Evolutionary conservation across 768 basidiomycete species (phyloP), one percentile per base, ranked within the genome.

Genomic region (Kwoniella sp.): DNA sequence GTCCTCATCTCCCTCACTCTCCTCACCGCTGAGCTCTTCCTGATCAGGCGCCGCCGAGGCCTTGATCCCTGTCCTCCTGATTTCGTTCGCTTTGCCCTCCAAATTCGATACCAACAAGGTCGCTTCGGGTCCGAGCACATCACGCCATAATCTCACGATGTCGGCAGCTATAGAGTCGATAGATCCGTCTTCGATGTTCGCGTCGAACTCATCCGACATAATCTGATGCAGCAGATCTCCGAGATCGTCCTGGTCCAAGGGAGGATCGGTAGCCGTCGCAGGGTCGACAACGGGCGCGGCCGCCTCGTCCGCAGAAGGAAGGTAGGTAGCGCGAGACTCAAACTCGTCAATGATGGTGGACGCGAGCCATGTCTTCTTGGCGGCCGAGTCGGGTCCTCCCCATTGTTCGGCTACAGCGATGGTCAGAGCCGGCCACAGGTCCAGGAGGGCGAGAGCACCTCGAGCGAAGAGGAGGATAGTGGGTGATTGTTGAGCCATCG

Each of bases 131-230:
- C 51, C 23, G 2, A 79, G 58, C 45, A 78, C 52, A 51, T 79
- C 76, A 38, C 68, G 68, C 82, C 82, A 82, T 12, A 73, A 55
- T 25, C 55, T 55, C 4, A 79, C 53, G 20, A 79, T 83, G 73
- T 93, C 91, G 68, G 77, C 82, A 12, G 92, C 89, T 48, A 97
- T 87, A 2, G 78, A 82, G 63, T 87, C 87, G 0, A 88, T 87
- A 60, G 91, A 93, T 22, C 86, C 91, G 73, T 98, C 95, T 69
- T 96, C 93, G 25, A 97, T 82, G 12, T 85, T 82, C 15, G 87
- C 85, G 23, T 93, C 92, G 73, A 92, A 97, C 75, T 96, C 94
- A 72, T 96, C 92, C 8, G 84, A 83, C 85, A 96, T 87, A 53
- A 91, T 86, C 74, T 95, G 92, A 13, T 90, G 83, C 15, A 98